Base-by-base conservation (phyloP, 2,329 filamentous ascomycete species). In the Ceratocystis lukuohia region DNA sequence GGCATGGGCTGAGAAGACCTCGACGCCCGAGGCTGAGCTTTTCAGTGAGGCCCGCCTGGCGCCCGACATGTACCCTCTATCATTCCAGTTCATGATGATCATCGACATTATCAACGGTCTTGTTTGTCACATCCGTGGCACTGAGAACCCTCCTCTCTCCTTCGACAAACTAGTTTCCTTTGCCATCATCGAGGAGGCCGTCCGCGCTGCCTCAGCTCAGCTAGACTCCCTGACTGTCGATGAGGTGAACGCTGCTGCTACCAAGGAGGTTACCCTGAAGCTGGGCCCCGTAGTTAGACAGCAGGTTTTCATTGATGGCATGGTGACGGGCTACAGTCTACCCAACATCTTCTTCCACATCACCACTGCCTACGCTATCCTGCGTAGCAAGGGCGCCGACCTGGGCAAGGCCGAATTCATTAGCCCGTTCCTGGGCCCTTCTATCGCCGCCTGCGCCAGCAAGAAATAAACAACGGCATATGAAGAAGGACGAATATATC, bases 261-360 rank as follows among this genome's bases (percentile, higher is more conserved):
- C 70, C 0, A 70, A 70, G 69, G 72, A 72, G 69, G 71, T 71
- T 64, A 67, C 69, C 48, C 50, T 76, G 44, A 69, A 70, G 68
- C 70, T 71, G 46, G 61, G 76, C 1, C 72, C 72, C 59, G 59
- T 64, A 22, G 65, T 70, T 20, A 68, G 45, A 3, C 28, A 61
- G n/a, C 28, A 65, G 48, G 59, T 65, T 5, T 64, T 67, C 10
- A 17, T 68, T 41, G 70, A 69, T 56, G 61, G 71, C 15, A 22
- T 66, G 69, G 15, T 69, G 66, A 69, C 70, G 61, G 72, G 74
- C 0, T 84, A 77, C 71, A 76, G 74, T 2, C 67, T 85, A 48
- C 83, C 84, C 12, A 86, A 86, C 71, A 78, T 85, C 70, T 84
- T 78, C 73, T 87, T 87, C 72, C 85, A 87, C 70, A 68, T 81